Evolutionary conservation across 78 protist genomes (phyloP).

Genomic region (Emiliania huxleyi): DNA sequence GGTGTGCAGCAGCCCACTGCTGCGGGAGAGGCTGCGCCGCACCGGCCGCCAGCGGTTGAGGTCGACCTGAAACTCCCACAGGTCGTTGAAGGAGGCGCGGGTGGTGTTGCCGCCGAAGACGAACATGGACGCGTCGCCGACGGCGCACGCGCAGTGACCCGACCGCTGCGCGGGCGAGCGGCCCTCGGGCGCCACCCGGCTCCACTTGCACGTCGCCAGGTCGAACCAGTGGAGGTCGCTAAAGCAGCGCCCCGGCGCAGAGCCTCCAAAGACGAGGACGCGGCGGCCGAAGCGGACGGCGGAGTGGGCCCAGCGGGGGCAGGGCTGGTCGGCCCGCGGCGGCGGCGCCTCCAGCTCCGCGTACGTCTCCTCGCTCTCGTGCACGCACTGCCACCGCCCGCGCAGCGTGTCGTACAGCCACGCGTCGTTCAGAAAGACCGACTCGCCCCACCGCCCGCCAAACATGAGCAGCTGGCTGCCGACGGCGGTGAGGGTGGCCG

Average conservation of each 20-base stretch:
- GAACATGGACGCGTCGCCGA: not conserved
- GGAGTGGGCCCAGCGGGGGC: constrained; percentile 8
- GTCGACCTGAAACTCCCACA: not conserved
- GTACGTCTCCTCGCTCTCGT: not conserved
- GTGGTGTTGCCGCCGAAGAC: constrained; percentile 24
- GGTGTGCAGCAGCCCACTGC: not conserved
- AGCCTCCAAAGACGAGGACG: constrained; percentile 13
- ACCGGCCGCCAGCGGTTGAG: not conserved
- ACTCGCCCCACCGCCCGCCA: not conserved
- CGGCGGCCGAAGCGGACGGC: not conserved
- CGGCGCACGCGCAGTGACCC: not conserved
- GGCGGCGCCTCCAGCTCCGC: not conserved
- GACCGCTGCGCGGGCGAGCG: not conserved
- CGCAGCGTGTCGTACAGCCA: not conserved
- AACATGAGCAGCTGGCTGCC: not conserved
- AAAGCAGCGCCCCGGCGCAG: constrained; percentile 4
- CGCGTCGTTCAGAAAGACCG: not conserved
- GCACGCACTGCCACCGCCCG: not conserved
- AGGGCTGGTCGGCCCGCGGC: not conserved
- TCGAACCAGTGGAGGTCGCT: constrained; percentile 1
- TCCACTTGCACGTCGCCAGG: not conserved
- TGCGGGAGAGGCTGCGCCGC: no score
- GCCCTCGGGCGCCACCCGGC: not conserved
- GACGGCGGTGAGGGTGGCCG: constrained; percentile 17
- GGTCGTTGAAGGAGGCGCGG: not conserved